Conservation (phyloP, 371 early-diverging fungal species). For the Rhizopus delemar region DNA sequence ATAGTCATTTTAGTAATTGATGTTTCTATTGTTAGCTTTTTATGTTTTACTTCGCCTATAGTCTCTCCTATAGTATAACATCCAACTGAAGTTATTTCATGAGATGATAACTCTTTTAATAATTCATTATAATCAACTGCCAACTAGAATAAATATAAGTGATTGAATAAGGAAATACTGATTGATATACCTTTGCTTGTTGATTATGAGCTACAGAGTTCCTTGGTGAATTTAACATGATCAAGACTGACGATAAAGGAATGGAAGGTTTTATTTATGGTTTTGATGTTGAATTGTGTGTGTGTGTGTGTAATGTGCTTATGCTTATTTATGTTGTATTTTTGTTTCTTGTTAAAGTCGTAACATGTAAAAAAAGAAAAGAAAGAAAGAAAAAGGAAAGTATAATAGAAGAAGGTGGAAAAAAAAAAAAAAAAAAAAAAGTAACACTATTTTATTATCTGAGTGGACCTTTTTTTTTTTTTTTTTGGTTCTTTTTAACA, state of each 20-base stretch:
- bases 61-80: constrained; percentile 51
- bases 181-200: constrained; percentile 28
- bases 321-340: neutral
- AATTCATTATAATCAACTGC: constrained; percentile 52
- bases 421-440: constrained; percentile 7
- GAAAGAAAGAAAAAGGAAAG: neutral
- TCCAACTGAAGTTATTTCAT: constrained; percentile 47
- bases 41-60: constrained; percentile 35
- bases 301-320: neutral
- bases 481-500: neutral
- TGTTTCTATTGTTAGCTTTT: neutral
- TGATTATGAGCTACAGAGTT: constrained; percentile 22
- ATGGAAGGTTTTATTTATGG: neutral
- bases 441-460: neutral
- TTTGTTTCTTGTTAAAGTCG: constrained; percentile 7
- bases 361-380: neutral
- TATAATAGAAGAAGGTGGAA: constrained; percentile 3
- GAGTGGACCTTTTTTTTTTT: neutral
- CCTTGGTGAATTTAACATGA: neutral
- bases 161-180: neutral
- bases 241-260: constrained; percentile 2
- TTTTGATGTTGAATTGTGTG: neutral
- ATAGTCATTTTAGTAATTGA: neutral
- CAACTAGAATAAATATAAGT: constrained; percentile 25
- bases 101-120: constrained; percentile 47